Evolutionary conservation across 768 basidiomycete genomes (phyloP).

Genomic region (Agaricus sinodeliciosus): DNA sequence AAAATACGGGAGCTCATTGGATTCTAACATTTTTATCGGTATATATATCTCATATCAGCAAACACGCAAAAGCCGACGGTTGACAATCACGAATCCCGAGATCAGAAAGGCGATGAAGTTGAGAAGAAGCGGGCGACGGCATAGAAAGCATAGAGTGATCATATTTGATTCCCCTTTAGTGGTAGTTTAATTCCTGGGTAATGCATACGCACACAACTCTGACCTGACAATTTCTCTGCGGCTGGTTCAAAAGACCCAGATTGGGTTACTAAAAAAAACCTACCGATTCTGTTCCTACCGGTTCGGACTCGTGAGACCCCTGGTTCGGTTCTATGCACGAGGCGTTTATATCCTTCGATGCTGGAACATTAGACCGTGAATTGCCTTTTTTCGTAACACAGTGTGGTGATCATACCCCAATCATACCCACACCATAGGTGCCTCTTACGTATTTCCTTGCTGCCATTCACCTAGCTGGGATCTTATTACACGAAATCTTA

Average conservation of each 20-base stretch:
- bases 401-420: slow-evolving; percentile 20
- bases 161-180: slow-evolving; percentile 1
- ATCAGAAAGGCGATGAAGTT: slow-evolving; percentile 36
- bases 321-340: slow-evolving; percentile 8
- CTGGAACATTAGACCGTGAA: slow-evolving; percentile 4
- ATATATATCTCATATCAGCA: slow-evolving; percentile 28
- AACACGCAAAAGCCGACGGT: slow-evolving; percentile 18
- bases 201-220: slow-evolving; percentile 10
- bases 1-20: slow-evolving; percentile 64
- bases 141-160: slow-evolving; percentile 18
- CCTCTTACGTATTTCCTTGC: slow-evolving; percentile 6
- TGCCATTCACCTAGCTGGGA: not conserved
- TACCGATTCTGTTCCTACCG: not conserved
- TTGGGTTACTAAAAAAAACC: not conserved
- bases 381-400: slow-evolving; percentile 14
- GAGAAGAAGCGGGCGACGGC: slow-evolving; percentile 45
- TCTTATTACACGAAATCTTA: slow-evolving; percentile 7
- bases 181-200: slow-evolving; percentile 3
- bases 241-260: not conserved
- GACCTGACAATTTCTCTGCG: slow-evolving; percentile 1
- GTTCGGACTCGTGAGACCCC: slow-evolving; percentile 10
- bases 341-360: slow-evolving; percentile 4
- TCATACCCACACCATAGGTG: slow-evolving; percentile 14
- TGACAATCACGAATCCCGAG: slow-evolving; percentile 23
- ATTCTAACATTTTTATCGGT: slow-evolving; percentile 56